Base-by-base conservation (phyloP, 805 yeast genomes). In the Hanseniaspora vineae region DNA sequence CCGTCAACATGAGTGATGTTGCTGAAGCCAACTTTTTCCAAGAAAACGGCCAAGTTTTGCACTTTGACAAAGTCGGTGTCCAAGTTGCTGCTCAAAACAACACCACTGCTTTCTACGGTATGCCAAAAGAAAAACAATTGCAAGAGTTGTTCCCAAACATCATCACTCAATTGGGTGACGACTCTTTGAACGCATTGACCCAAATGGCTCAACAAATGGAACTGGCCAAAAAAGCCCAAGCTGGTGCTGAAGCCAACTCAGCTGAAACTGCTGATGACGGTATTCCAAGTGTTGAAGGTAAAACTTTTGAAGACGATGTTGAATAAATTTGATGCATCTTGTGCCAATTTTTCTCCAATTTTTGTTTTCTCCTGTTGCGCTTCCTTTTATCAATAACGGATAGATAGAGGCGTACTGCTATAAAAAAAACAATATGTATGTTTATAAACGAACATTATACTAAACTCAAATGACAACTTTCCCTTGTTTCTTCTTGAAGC, bases 11-110 rank as follows among this genome's bases (percentile, higher is more conserved):
- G 59, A 88, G 84, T 57, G 87, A 84, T 62, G 81, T 90, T 62
- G 95, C 87, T 68, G 97, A 90, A 76, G 97, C 96, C 64, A 90
- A 89, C 80, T 85, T 90, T 77, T 89, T 92, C 84, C 84, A 77
- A 70, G 96, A 87, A 55, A 96, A 90, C 69, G 97, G 97, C 66
- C 83, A 81, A 66, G 96, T 92, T 55, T 73, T 90, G 70, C 96
- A 90, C 75, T 87, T 92, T 78, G 80, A 84, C 77, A 83, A 92
- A 70, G 96, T 92, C 57, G 94, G 92, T 72, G 92, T 89, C 55
- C 97, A 90, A 75, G 85, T 85, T 58, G 87, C 96, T 60, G 80
- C 85, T 60, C 82, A 81, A 62, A 75, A 82, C 76, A 89, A 90
- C 80, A 84, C 95, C 55, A 85, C 82, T 68, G 94, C 94, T 59